Conservation (phyloP, 371 early-diverging fungal genomes). For the Vairimorpha apis region DNA sequence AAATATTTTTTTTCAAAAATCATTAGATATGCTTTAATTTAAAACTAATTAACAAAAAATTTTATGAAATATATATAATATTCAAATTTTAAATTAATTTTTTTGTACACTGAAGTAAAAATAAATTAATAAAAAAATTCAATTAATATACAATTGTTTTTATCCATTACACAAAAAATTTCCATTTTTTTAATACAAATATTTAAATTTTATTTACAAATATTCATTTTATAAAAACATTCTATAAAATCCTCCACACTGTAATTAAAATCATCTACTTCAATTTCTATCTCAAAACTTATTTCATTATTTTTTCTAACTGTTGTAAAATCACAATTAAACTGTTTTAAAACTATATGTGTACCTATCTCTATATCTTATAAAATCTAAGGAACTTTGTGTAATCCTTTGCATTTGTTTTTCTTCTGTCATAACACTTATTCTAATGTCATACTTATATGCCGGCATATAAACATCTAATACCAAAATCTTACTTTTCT, state of each 20-base stretch:
- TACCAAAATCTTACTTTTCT: conserved; percentile 15
- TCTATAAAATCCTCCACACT: conserved; percentile 7
- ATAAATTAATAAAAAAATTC: too few relatives aligned
- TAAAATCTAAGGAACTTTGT: conserved; percentile 4
- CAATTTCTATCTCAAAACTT: conserved; percentile 35
- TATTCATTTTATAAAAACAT: neutral
- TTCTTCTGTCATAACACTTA: conserved; percentile 23
- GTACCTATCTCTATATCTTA: conserved; percentile 16
- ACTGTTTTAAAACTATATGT: conserved; percentile 17
- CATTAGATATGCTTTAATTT: too few relatives aligned
- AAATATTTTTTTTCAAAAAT: too few relatives aligned
- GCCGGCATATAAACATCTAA: conserved; percentile 28
- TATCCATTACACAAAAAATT: too few relatives aligned
- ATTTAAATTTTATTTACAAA: neutral
- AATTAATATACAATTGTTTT: too few relatives aligned
- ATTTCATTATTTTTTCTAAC: conserved; percentile 12
- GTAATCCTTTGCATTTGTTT: conserved; percentile 18
- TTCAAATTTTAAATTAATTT: too few relatives aligned
- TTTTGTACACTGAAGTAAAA: too few relatives aligned
- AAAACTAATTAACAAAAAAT: too few relatives aligned
- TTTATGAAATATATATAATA: too few relatives aligned
- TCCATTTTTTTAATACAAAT: too few relatives aligned
- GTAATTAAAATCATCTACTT: conserved; percentile 30
- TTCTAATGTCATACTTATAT: conserved; percentile 31
- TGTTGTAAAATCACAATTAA: conserved; percentile 34